Base-by-base conservation (phyloP, 2,329 filamentous ascomycete species). In the Septoria petroselini region DNA sequence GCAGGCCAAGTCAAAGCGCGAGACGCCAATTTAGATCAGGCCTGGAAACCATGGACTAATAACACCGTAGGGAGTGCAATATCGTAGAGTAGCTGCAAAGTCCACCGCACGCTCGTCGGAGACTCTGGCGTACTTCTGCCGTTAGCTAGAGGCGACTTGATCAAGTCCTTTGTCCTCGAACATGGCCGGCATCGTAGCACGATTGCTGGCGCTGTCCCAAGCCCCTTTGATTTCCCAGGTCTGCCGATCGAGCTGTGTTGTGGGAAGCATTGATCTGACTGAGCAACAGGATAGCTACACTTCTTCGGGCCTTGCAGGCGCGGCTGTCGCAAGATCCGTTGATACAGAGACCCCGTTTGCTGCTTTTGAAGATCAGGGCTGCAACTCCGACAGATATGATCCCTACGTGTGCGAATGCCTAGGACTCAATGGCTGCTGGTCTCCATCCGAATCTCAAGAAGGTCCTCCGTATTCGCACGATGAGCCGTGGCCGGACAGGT, bases 361-460 rank as follows among this genome's bases (percentile, higher is more conserved):
- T 49, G 49, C 53, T 40, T 35, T 50, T 40, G 29, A 41, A 38
- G 25, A 37, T 14, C 29, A 42, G 31, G 34, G 38, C 42, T 30
- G 47, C 41, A 25, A 53, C 31, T 33, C 50, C 38, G 60, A 62
- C 35, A 48, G 60, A 23, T 50, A 48, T 17, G 59, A 62, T 37
- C 60, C 60, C 19, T 62, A 58, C 41, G 53, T 60, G 19, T 62
- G 59, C 30, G 60, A 60, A 46, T 62, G 58, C 33, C 44, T 60
- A 7, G 60, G 60, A 19, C 42, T 52, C 18, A 62, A 62, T 37
- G 53, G 52, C 15, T 62, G 60, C 53, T 62, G 60, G 59, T 40
- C 44, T 9, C 58, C 59, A 4, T 57, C 54, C 6, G 46, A 58
- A n/a, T 34, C 50, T 6, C 37, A 48, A 14, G 55, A 58, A 33